phyloP scores from a whole-genome alignment of 2,329 filamentous ascomycete species.

The Sordariomycetes sp. region DNA sequence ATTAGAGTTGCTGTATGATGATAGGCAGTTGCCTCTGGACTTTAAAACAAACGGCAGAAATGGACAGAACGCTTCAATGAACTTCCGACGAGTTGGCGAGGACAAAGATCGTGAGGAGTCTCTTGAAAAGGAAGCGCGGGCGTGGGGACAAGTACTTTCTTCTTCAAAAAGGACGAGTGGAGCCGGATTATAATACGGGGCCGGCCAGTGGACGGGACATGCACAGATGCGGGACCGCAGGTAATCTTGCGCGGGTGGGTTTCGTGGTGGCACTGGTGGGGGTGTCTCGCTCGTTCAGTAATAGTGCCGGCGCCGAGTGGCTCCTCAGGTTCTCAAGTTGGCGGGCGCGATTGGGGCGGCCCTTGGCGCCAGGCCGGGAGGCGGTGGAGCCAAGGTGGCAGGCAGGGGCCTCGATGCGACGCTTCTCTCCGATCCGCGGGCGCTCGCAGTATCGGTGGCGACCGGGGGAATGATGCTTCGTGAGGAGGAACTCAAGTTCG shows the following conservation, averaged over 20 bases:
- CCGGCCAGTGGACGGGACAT: neutral
- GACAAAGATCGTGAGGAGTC: neutral
- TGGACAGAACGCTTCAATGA: neutral
- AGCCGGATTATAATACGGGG: neutral
- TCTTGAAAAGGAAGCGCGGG: neutral
- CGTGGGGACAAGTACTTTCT: neutral
- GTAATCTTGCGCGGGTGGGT: neutral
- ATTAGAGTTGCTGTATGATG: neutral
- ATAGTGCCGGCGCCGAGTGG: slow-evolving; percentile 3
- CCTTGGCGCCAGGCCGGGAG: too few species aligned
- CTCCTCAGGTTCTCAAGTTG: neutral
- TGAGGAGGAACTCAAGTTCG: too few species aligned
- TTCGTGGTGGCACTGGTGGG: neutral
- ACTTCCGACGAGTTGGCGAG: neutral
- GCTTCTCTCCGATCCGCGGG: too few species aligned
- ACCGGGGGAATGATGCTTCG: too few species aligned
- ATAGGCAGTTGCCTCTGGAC: neutral
- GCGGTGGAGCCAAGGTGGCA: too few species aligned
- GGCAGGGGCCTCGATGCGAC: too few species aligned
- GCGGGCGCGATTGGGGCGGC: too few species aligned
- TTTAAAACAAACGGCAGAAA: neutral
- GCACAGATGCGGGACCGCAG: neutral
- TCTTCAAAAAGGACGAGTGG: neutral
- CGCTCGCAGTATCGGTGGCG: too few species aligned
- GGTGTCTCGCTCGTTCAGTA: neutral